Conservation (phyloP, 164 flowering plant species). For the Aristolochia californica region DNA sequence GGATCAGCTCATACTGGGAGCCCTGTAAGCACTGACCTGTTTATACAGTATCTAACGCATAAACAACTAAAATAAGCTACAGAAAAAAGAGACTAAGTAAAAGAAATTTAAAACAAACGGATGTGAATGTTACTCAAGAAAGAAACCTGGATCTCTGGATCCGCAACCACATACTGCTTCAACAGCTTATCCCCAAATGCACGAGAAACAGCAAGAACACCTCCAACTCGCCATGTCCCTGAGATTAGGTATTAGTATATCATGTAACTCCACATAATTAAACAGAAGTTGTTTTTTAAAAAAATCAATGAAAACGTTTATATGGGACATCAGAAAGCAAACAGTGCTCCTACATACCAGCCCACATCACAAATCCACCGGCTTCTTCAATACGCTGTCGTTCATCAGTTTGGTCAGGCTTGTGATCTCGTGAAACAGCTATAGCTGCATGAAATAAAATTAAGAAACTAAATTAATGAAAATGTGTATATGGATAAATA, state of each 20-base stretch:
- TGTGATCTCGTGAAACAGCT: constrained; percentile 98
- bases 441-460: constrained; percentile 35
- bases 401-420: constrained; percentile 96
- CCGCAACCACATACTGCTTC: constrained; percentile 97
- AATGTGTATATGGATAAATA: background rate
- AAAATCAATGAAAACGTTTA: background rate
- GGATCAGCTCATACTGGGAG: too few relatives aligned
- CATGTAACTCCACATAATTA: too few relatives aligned
- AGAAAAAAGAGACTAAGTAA: background rate
- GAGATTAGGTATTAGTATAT: background rate
- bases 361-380: constrained; percentile 99
- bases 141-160: constrained; percentile 87
- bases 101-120: background rate
- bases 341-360: constrained; percentile 31
- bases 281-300: too few relatives aligned
- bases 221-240: constrained; percentile 99
- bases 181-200: constrained; percentile 96
- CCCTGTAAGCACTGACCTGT: too few relatives aligned
- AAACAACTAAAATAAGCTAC: background rate
- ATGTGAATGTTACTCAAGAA: background rate
- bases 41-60: background rate
- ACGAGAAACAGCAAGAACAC: constrained; percentile 99
- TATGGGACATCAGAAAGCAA: background rate
- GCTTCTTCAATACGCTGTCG: constrained; percentile 94
- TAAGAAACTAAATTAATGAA: background rate